Base-by-base conservation (phyloP, 495 filamentous ascomycete species). In the Staphylotrichum longicolle region DNA sequence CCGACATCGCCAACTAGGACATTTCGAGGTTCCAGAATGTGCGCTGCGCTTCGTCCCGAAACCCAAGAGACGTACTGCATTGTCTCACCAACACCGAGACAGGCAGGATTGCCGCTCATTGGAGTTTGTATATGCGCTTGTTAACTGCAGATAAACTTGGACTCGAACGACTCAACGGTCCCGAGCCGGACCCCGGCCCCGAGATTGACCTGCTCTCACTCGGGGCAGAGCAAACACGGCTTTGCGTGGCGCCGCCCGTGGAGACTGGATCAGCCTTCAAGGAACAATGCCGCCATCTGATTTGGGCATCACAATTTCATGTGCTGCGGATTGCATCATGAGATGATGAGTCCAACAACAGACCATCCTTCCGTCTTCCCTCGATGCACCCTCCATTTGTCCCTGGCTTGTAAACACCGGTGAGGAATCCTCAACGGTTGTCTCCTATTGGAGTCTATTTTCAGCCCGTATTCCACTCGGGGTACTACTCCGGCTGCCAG, bases 401-500 rank as follows among this genome's bases (percentile, higher is more conserved):
- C 27, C 45, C 57, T 27, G 20, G 20, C 20, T 27, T 27, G 20
- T 11, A 47, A 30, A 32, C 46, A 7, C 35, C 11, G 54, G 48
- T 37, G 37, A 54, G 46, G 49, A 54, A 39, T 40, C 54, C 37
- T 45, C 15, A 9, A 48, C n/a, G 32, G 15, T 32, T 41, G 8
- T 5, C 20, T 30, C 40, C 39, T 5, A 58, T 54, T 58, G 54
- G 61, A 20, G 40, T 53, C 48, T 63, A 63, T 63, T 63, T 63
- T 63, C 27, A 54, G 61, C 34, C 32, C 33, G 45, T 20, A 57
- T 51, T 35, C 42, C 54, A 58, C 61, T 37, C 39, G 30, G 47
- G 52, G 48, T 58, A 40, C 61, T n/a, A 62, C 60, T 45, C 61
- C 54, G 61, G 61, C 40, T 58, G 48, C 46, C 54, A 42, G 14